These are phyloP conservation scores for Plasmodium billcollinsi DNA, from an alignment of 169 alveolate species.

Conservation along the genomic window DNA sequence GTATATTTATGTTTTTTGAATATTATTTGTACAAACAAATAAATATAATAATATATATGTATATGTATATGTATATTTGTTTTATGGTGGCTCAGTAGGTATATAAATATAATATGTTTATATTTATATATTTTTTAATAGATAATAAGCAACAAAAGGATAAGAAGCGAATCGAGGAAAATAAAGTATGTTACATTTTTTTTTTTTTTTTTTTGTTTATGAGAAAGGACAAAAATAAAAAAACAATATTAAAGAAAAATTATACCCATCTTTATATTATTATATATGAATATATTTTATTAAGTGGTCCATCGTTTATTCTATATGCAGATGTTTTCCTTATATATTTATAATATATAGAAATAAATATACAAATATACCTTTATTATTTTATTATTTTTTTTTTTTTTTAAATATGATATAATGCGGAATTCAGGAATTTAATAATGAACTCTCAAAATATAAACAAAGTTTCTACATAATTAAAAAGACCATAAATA, in stretches of 20 bases:
- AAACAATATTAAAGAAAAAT: not conserved
- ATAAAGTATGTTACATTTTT: conserved; percentile 17
- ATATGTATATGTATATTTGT: not conserved
- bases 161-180: conserved; percentile 7
- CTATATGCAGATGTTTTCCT: too few species aligned
- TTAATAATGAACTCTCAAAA: conserved; percentile 36
- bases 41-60: not conserved
- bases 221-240: not conserved
- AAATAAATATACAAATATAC: not conserved
- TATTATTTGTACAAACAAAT: not conserved
- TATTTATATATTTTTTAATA: not conserved
- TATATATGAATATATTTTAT: not conserved
- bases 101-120: not conserved
- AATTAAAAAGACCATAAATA: conserved; percentile 56
- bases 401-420: not conserved
- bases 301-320: not conserved
- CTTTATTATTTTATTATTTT: not conserved
- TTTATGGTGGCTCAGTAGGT: not conserved
- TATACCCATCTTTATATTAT: not conserved
- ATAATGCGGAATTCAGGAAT: conserved; percentile 1
- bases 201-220: not conserved
- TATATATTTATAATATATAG: too few species aligned
- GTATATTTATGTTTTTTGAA: not conserved
- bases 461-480: conserved; percentile 68
- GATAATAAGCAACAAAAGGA: conserved; percentile 28